Base-by-base conservation (phyloP, 768 basidiomycete genomes). In the Naganishia antarctica region DNA sequence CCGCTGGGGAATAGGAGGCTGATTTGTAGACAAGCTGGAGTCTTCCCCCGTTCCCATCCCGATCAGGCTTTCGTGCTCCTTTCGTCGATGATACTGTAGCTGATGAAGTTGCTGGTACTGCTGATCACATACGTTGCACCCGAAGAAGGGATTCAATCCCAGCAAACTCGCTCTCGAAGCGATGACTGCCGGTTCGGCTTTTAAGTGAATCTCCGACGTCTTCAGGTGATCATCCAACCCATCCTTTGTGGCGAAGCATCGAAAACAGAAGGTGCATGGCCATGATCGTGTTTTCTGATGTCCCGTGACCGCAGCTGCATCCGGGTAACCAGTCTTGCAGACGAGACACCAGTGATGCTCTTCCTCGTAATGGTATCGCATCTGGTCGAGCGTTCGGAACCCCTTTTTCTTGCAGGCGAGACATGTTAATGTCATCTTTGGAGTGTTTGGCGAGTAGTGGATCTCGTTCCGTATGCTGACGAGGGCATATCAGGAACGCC, bases 321-420 rank as follows among this genome's bases (percentile, higher is more conserved):
- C 18, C 13, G 51, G 15, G 32, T 37, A 53, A 2, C 15, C 34
- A n/a, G 34, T 40, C 23, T 53, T 53, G 23, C 51, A 53, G 31
- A 37, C 5, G 18, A 5, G 31, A 18, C 51, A 53, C 51, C 51
- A 53, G 32, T 4, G 3, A 16, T 53, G 51, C 7, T 37, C 6
- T 11, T 29, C 32, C 23, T 53, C 51, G 32, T 23, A 23, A 18
- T 53, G 51, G 32, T 40, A 16, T 53, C 37, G 51, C 51, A 53
- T n/a, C 1, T 31, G 25, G n/a, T 8, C 2, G 5, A 53, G 32
- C 16, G 32, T 37, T 8, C 11, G 4, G 51, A 53, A 53, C n/a
- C 51, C 51, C 29, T 53, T 53, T 25, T 37, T 53, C 51, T 53
- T 53, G 51, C 51, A 53, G 51, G 18, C 34, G n/a, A 53, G 28